phyloP scores from a whole-genome alignment of 805 yeast species.

The Kodamaea fukazawae region DNA sequence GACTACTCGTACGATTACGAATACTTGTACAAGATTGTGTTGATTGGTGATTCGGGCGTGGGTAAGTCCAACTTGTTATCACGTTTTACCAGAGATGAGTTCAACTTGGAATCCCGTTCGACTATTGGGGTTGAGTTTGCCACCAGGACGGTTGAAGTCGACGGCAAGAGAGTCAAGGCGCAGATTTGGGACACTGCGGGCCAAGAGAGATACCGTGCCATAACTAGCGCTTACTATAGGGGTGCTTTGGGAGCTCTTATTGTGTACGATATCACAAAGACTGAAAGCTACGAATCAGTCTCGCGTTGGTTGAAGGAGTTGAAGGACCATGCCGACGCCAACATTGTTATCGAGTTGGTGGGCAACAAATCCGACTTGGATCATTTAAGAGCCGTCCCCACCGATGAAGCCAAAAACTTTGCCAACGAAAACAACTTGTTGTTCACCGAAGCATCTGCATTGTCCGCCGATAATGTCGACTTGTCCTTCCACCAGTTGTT shows the following conservation, averaged over 20 bases:
- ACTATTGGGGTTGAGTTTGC: conserved; percentile 99
- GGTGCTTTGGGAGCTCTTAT: conserved; percentile 98
- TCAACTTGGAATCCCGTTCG: conserved; percentile 88
- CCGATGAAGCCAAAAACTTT: conserved; percentile 94
- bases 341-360: conserved; percentile 89
- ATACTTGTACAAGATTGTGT: conserved; percentile 89
- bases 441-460: conserved; percentile 94
- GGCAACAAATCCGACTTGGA: conserved; percentile 90
- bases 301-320: conserved; percentile 88
- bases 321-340: conserved; percentile 89
- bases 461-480: conserved; percentile 93
- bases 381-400: conserved; percentile 93
- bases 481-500: conserved; percentile 89
- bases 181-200: conserved; percentile 99
- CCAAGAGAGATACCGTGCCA: conserved; percentile 97
- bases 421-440: conserved; percentile 88
- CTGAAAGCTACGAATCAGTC: conserved; percentile 81
- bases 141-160: conserved; percentile 87
- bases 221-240: conserved; percentile 94
- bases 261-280: conserved; percentile 91
- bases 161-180: conserved; percentile 80
- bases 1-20: conserved; percentile 70
- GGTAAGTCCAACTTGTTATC: conserved; percentile 93
- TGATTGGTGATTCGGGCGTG: conserved; percentile 96
- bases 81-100: conserved; percentile 93